These are phyloP conservation scores for Bisporella sp. DNA, from an alignment of 2,329 filamentous ascomycete species.

Conservation along the genomic window DNA sequence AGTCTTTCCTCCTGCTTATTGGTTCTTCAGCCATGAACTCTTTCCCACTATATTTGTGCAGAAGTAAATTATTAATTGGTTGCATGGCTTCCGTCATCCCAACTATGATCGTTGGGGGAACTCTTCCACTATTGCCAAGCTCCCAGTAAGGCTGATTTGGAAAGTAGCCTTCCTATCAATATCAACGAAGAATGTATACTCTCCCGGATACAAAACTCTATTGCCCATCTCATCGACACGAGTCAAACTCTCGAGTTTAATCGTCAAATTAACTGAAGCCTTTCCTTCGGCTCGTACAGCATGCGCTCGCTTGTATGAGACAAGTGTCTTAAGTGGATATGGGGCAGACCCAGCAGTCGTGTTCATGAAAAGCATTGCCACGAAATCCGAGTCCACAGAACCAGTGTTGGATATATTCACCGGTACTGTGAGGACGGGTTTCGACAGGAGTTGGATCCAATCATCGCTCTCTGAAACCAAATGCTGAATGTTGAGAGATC, in stretches of 20 bases:
- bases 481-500: not conserved
- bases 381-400: slow-evolving; percentile 41
- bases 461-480: not conserved
- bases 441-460: slow-evolving; percentile 25
- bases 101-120: not conserved
- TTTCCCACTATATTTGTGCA: too few relatives aligned
- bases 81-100: too few relatives aligned
- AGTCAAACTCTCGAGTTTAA: not conserved
- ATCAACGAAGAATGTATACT: not conserved
- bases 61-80: too few relatives aligned
- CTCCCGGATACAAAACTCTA: not conserved
- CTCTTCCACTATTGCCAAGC: not conserved
- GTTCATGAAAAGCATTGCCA: slow-evolving; percentile 43
- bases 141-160: not conserved
- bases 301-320: slow-evolving; percentile 12
- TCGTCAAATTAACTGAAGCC: not conserved
- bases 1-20: too few relatives aligned
- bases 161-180: not conserved
- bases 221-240: not conserved
- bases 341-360: slow-evolving; percentile 37
- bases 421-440: slow-evolving; percentile 35
- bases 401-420: slow-evolving; percentile 29
- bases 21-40: too few relatives aligned
- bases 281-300: not conserved
- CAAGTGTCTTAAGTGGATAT: slow-evolving; percentile 44